Evolutionary conservation across 2,329 filamentous ascomycete genomes (phyloP).

Genomic region (Aurifilum marmelostoma): DNA sequence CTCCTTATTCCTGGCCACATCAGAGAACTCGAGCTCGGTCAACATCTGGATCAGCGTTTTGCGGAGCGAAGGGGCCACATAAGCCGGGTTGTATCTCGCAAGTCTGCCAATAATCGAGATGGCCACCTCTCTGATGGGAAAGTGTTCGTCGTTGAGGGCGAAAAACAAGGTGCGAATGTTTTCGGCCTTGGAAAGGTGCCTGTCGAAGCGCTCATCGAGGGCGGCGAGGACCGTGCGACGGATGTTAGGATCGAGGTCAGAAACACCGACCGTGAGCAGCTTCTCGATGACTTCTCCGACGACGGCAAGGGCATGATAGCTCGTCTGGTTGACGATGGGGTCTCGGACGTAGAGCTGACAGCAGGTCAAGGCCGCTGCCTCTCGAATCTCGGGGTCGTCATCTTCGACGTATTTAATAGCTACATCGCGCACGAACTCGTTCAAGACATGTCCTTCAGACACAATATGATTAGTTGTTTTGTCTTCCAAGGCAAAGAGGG

Average conservation of each 20-base stretch:
- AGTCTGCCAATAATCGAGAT: constrained; percentile 96
- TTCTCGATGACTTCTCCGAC: constrained; percentile 98
- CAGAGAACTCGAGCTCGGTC: constrained; percentile 94
- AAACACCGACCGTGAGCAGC: constrained; percentile 90
- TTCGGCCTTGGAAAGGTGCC: constrained; percentile 94
- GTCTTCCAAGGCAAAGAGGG: background rate
- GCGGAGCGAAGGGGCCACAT: constrained; percentile 92
- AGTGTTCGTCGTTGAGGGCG: constrained; percentile 92
- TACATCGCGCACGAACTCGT: constrained; percentile 98
- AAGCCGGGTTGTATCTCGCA: constrained; percentile 89
- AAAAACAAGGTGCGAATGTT: constrained; percentile 96
- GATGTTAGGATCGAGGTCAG: constrained; percentile 87
- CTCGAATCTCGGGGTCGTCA: constrained; percentile 89
- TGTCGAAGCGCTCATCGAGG: constrained; percentile 90
- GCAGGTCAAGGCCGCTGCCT: constrained; percentile 93
- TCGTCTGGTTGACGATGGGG: constrained; percentile 97
- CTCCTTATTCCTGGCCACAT: constrained; percentile 91
- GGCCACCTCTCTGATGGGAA: constrained; percentile 88
- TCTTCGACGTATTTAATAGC: constrained; percentile 98
- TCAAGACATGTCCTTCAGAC: constrained; percentile 69
- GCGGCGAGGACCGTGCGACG: constrained; percentile 85
- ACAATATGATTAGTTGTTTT: constrained; percentile 22
- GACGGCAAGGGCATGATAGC: constrained; percentile 93
- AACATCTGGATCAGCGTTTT: constrained; percentile 96
- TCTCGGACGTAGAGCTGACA: constrained; percentile 97